Evolutionary conservation across 345 rosid species (phyloP).

Genomic region (Atalantia buxifolia): DNA sequence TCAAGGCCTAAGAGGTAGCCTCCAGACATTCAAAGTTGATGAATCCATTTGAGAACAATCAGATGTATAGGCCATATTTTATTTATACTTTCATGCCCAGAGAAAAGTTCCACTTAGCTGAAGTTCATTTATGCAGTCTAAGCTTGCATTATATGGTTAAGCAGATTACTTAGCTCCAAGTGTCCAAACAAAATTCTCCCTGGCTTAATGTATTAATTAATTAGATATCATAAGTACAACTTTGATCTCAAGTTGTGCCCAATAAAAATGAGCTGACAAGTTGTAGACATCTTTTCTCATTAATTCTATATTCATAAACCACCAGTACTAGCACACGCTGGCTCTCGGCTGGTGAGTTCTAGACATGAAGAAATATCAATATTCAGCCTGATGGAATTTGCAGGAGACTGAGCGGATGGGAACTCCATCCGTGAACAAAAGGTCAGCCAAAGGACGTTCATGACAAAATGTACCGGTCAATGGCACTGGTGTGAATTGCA

Average conservation of each 20-base stretch:
- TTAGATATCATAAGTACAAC: not conserved
- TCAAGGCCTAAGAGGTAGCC: not conserved
- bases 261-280: not conserved
- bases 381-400: not conserved
- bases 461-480: not conserved
- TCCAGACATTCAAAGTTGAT: not conserved
- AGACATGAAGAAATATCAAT: not conserved
- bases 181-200: not conserved
- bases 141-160: not conserved
- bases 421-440: not conserved
- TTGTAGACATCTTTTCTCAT: not conserved
- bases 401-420: not conserved
- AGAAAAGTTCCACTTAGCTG: not conserved
- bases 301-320: not conserved
- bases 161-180: not conserved
- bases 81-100: not conserved
- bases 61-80: not conserved
- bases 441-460: not conserved
- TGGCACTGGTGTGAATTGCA: not conserved
- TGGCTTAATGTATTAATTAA: not conserved
- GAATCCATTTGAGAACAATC: not conserved
- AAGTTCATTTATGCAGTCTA: not conserved
- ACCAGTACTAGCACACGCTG: not conserved
- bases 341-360: not conserved
- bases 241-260: not conserved